Evolutionary conservation across 441 rosid species (phyloP), one percentile per base, ranked within the genome.

Genomic region (Erysimum pusillum): DNA sequence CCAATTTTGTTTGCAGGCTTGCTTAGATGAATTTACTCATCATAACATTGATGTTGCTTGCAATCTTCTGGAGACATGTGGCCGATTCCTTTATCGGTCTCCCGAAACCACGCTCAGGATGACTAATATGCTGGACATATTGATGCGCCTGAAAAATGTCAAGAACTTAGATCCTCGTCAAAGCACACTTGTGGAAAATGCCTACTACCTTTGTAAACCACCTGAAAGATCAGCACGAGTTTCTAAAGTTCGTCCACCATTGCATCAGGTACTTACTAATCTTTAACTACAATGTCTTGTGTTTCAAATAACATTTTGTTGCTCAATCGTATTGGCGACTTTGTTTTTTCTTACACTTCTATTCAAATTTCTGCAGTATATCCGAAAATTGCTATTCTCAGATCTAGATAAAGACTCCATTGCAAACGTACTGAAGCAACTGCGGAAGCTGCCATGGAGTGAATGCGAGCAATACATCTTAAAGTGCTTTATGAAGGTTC

Each of bases 121-220:
- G 98, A 88, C 97, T 73, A 96, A 94, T 82, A 94, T 96, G 98
- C 83, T 94, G 85, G 99, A 97, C 87, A 97, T 97, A 82, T 83
- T 97, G 81, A 94, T 97, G 99, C 99, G 99, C 71, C 85, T 97
- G 87, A 97, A 97, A 89, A 97, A 97, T 87, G 99, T 97, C 42
- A 97, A 97, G 83, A 94, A 92, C 85, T 83, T 97, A 88, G 99
- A 94, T 85, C 98, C 98, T 59, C 96, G 99, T 51, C 99, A 92
- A 69, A 93, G 91, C 75, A 97, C 99, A 61, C 97, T 97, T 68
- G 99, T 97, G 72, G 99, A 97, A 91, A 97, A 97, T 88, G 99
- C 99, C 73, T 97, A 97, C 77, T 97, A 94, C 84, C 84, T 97
- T 67, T 94, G 99, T 85, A 94, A 97, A 78, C 99, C 99, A 67